Base-by-base conservation (phyloP, 2,329 filamentous ascomycete species). In the Cercospora zeina region DNA sequence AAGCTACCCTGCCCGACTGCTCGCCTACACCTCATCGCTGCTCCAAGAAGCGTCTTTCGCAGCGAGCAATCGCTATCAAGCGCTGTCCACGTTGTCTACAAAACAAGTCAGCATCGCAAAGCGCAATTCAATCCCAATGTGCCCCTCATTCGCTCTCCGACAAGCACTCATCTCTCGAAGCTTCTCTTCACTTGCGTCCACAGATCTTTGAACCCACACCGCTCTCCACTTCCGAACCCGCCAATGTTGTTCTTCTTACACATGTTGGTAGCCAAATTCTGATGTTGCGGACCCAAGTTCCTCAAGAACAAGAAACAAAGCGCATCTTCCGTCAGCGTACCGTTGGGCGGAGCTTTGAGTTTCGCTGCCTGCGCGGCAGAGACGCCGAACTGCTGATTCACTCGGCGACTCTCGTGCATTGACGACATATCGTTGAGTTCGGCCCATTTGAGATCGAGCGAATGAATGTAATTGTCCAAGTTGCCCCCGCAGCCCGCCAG, bases 201-300 rank as follows among this genome's bases (percentile, higher is more conserved):
- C 54, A 73, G 34, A 30, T 72, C 72, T 30, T 68, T 65, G 54
- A 72, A 73, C 7, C 66, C 68, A 19, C 73, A 21, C 42, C 66
- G 63, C 34, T 68, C 64, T 7, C 72, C 72, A 14, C 68, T 72
- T 5, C 72, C 72, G 49, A 73, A 73, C 2, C 72, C 72, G 13
- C 66, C 72, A 54, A 74, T 64, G 61, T 74, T 73, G 30, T 69
- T 69, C 50, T 69, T 72, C 65, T 65, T 65, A 50, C 68, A 70
- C 51, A 73, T 27, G 24, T 60, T 68, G 2, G 67, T 67, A 5
- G 67, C 68, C 67, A 71, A 66, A 16, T 61, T 57, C 56, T 66
- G 61, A 37, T 66, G 69, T 30, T 69, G 66, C 16, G 59, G 59
- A 4, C 68, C 70, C 27, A 74, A 49, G 54, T 67, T 67, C n/a